These are phyloP conservation scores for Podaxis pistillaris DNA, from an alignment of 768 basidiomycete species.

Conservation along the genomic window DNA sequence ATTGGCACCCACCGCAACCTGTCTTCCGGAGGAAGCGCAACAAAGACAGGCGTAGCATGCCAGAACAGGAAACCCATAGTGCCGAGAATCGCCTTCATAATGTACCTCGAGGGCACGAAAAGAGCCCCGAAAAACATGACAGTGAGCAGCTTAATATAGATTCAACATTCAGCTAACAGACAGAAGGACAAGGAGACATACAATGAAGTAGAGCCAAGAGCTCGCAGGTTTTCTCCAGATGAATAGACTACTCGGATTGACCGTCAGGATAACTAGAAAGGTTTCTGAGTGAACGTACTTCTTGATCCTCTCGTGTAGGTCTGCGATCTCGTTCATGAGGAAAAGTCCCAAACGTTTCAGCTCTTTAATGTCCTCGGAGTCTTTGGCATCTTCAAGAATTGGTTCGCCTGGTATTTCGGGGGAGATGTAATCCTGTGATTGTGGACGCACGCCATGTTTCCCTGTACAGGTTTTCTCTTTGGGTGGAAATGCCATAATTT, in stretches of 20 bases:
- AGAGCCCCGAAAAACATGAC: slow-evolving; percentile 37
- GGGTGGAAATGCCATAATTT: slow-evolving; percentile 32
- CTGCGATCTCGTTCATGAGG: slow-evolving; percentile 46
- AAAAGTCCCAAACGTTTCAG: slow-evolving; percentile 41
- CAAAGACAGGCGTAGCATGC: slow-evolving; percentile 60
- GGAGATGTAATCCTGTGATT: not conserved
- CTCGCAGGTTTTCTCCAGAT: slow-evolving; percentile 60
- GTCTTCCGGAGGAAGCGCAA: slow-evolving; percentile 45
- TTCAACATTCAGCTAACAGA: not conserved
- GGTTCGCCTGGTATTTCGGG: not conserved
- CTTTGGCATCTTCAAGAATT: slow-evolving; percentile 30
- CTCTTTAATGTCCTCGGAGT: slow-evolving; percentile 36
- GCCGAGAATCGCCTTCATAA: slow-evolving; percentile 48
- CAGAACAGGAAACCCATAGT: slow-evolving; percentile 54
- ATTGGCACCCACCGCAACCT: slow-evolving; percentile 38
- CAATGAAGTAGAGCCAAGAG: slow-evolving; percentile 47
- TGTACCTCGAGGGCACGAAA: slow-evolving; percentile 47
- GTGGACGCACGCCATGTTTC: not conserved
- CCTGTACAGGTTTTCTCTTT: slow-evolving; percentile 25
- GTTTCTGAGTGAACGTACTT: slow-evolving; percentile 41
- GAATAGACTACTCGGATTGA: slow-evolving; percentile 44
- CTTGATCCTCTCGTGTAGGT: slow-evolving; percentile 61
- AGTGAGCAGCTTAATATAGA: slow-evolving; percentile 33
- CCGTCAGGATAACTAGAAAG: slow-evolving; percentile 6
- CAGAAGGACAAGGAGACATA: slow-evolving; percentile 25